Evolutionary conservation across 139 green algal genomes (phyloP).

Genomic region (Chlamydomonas asymmetrica): DNA sequence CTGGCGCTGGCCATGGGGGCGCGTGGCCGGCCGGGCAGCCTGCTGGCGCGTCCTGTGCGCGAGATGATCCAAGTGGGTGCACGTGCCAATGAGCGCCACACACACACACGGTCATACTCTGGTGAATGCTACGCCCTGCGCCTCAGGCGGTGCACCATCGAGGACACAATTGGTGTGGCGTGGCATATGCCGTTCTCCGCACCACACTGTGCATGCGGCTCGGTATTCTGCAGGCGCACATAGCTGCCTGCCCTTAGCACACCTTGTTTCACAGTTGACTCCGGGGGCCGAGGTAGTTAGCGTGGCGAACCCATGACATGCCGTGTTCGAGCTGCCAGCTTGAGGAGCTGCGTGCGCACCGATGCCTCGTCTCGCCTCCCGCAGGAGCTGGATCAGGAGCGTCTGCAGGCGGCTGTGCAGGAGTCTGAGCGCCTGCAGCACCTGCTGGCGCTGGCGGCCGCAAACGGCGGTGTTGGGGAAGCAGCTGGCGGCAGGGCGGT

Average conservation of each 20-base stretch:
- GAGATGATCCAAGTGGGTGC: neutral
- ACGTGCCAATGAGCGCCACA: neutral
- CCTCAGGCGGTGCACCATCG: neutral
- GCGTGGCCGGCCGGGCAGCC: neutral
- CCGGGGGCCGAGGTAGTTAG: too few species aligned
- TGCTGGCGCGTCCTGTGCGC: neutral
- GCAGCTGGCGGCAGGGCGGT: neutral
- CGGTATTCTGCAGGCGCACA: neutral
- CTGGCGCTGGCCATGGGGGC: too few species aligned
- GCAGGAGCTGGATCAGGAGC: constrained; percentile 14
- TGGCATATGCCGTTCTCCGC: neutral
- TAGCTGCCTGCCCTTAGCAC: neutral
- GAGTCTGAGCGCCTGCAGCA: neutral
- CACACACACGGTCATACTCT: neutral
- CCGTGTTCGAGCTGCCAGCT: too few species aligned
- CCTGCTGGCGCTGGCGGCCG: neutral
- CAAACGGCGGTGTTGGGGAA: neutral
- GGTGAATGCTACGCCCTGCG: neutral
- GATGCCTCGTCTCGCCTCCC: neutral
- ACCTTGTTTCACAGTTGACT: neutral
- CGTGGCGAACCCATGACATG: too few species aligned
- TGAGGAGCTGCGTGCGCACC: too few species aligned
- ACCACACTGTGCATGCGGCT: too few species aligned
- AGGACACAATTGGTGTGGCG: neutral
- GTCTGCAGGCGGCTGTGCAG: constrained; percentile 3